Base-by-base conservation (phyloP, 768 basidiomycete genomes). In the Kondoa malvinella region DNA sequence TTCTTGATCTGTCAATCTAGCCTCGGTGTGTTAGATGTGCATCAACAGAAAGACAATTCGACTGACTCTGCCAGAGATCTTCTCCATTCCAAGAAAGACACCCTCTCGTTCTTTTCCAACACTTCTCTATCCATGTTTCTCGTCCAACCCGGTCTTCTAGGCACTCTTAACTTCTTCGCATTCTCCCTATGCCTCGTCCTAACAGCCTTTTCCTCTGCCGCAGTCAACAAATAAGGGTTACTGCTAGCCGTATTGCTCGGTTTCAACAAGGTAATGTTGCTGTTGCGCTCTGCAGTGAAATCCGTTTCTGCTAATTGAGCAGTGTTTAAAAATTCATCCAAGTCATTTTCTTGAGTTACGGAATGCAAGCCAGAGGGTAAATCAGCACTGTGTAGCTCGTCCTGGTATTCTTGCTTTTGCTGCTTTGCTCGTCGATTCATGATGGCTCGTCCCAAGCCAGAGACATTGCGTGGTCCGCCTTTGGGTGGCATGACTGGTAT, bases 301-400 rank as follows among this genome's bases (percentile, higher is more conserved):
- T 99, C 90, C 14, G 88, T 88, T 64, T 87, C 94, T 16, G 95
- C 95, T 66, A 99, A 80, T 73, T 91, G 88, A 12, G 95, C 95
- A 15, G 89, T 95, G 75, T 84, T 92, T 66, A 99, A 78, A 76
- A 99, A 99, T 77, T 92, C 94, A 72, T 96, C 92, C 25, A 99
- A 80, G 79, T 96, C 92, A 66, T 85, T 81, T 78, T 99, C 94
- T 78, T 97, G 92, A 0, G 95, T 99, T 26, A 99, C 85, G 0
- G 94, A 96, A 75, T 86, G 84, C 40, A 99, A 81, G 4, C 84
- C 81, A 14, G 81, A 76, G 67, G 88, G 86, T 25, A 85, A 64
- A 73, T 94, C 90, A 1, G 87, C 85, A 2, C 84, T 82, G 77
- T 87, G 91, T 89, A 89, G 73, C 74, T 89, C 88, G 69, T 89